Percentiles rank a stretch among this genome's conserved stretches.
Evolutionary conservation across 805 yeast species (phyloP).

Genomic region (Cyberlindnera maclurae): DNA sequence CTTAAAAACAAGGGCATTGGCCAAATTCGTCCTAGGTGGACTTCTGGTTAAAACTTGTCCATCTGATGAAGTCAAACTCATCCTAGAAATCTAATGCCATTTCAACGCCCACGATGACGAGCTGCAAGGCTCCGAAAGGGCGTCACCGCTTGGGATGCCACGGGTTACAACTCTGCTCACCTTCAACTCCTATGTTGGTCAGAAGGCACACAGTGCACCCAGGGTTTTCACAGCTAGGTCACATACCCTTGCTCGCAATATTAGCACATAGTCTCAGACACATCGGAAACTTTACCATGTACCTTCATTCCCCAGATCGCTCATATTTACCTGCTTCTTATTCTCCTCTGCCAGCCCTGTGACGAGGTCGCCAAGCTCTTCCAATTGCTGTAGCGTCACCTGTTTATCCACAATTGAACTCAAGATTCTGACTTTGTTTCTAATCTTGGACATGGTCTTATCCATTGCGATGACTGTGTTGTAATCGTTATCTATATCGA

Average conservation of each 20-base stretch:
- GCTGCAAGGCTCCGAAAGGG: too few species aligned
- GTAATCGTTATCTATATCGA: conserved; percentile 42
- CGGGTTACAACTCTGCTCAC: background rate
- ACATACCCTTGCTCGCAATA: background rate
- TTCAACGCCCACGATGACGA: too few species aligned
- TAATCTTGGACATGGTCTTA: conserved; percentile 41
- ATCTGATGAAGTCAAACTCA: too few species aligned
- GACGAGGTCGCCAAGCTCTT: conserved; percentile 7
- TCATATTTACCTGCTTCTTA: conserved; percentile 12
- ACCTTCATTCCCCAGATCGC: conserved; percentile 20
- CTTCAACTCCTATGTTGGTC: background rate
- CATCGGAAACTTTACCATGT: conserved; percentile 18
- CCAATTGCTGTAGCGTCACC: conserved; percentile 12
- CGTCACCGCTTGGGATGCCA: background rate
- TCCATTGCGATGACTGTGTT: conserved; percentile 51
- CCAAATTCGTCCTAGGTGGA: too few species aligned
- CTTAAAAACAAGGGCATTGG: too few species aligned
- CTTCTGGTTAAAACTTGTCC: too few species aligned
- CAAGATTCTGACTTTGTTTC: conserved; percentile 55
- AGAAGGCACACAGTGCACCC: background rate
- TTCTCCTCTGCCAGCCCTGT: conserved; percentile 16
- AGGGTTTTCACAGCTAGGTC: too few species aligned
- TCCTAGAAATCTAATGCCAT: too few species aligned
- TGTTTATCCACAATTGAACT: conserved; percentile 26
- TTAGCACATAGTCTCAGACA: background rate